These are phyloP conservation scores for Syzygium oleosum DNA, from an alignment of 345 rosid species.

Conservation along the genomic window DNA sequence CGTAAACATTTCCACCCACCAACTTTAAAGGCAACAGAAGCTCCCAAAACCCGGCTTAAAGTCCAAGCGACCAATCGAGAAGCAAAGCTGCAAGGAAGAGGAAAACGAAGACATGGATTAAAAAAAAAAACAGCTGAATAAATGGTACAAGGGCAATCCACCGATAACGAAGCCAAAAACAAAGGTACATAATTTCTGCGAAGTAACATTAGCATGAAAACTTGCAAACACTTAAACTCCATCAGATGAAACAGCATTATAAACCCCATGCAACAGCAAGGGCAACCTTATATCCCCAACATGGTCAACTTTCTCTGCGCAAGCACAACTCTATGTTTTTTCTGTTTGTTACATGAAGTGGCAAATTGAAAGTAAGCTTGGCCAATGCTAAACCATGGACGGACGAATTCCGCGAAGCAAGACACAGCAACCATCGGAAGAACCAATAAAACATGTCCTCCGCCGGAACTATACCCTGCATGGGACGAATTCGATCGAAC, in stretches of 20 bases:
- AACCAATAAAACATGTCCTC: background rate
- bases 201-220: background rate
- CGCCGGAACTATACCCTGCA: background rate
- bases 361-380: background rate
- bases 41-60: conserved; percentile 70
- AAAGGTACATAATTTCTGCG: background rate
- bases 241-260: background rate
- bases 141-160: background rate
- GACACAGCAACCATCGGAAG: background rate
- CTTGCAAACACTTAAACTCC: background rate
- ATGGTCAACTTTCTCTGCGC: background rate
- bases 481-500: background rate
- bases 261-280: background rate
- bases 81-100: conserved; percentile 39
- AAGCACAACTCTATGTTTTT: background rate
- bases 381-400: background rate
- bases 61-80: conserved; percentile 78
- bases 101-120: background rate
- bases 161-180: background rate
- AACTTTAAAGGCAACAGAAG: conserved; percentile 66
- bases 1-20: conserved; percentile 93
- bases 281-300: background rate
- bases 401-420: background rate
- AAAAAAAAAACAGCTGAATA: background rate
- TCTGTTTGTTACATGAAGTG: background rate